These are phyloP conservation scores for Lipomyces mesembrius DNA, from an alignment of 805 yeast genomes.

Conservation along the genomic window DNA sequence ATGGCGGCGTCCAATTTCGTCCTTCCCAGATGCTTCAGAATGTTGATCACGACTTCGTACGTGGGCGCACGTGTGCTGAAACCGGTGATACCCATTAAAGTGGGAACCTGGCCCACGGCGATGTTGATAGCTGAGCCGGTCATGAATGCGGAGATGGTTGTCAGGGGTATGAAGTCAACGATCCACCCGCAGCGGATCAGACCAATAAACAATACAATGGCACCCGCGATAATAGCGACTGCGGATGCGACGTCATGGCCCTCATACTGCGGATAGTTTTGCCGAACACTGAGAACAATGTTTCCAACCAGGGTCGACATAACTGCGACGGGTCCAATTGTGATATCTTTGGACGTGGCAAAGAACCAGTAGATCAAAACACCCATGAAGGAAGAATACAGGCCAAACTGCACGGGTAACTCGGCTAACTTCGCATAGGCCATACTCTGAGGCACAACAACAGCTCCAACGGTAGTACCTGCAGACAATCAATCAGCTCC, in stretches of 20 bases:
- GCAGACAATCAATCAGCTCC: neutral
- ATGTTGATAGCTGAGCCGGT: neutral
- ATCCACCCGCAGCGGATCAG: neutral
- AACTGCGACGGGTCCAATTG: conserved; percentile 1
- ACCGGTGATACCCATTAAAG: neutral
- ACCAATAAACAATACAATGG: neutral
- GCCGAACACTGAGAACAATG: neutral
- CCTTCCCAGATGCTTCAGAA: neutral
- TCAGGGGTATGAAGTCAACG: neutral
- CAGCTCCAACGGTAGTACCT: neutral
- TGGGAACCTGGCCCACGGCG: neutral
- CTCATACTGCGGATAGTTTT: neutral
- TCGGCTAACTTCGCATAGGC: neutral
- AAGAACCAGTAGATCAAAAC: conserved; percentile 1
- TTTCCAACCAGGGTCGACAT: neutral
- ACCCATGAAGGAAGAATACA: conserved; percentile 2
- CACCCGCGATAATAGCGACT: neutral
- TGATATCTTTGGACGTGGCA: neutral
- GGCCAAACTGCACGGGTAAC: neutral
- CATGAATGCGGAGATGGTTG: neutral
- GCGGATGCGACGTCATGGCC: neutral
- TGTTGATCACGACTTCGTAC: neutral
- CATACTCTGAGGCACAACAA: conserved; percentile 4
- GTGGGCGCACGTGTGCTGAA: neutral
- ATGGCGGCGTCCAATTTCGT: neutral